Evolutionary conservation across 148 eudicot species (phyloP).

Genomic region (Chenopodium quinoa): DNA sequence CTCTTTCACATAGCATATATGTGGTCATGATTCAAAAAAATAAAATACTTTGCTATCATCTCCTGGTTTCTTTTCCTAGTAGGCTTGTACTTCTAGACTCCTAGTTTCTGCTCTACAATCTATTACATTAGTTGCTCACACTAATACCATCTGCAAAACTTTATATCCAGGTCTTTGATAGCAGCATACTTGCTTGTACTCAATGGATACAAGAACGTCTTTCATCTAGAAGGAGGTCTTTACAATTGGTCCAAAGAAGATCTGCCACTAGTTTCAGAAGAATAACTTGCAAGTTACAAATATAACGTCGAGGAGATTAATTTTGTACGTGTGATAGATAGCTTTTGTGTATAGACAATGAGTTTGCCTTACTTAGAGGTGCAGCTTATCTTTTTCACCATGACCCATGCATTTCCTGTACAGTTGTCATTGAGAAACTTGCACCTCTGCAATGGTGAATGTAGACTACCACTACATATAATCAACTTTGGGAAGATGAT

Average conservation of each 20-base stretch:
- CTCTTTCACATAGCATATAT: not conserved
- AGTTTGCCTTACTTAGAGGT: constrained; percentile 21
- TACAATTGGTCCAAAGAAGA: constrained; percentile 80
- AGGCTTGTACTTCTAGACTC: not conserved
- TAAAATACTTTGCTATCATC: not conserved
- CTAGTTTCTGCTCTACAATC: not conserved
- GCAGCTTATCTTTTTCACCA: constrained; percentile 5
- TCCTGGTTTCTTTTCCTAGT: constrained; percentile 3
- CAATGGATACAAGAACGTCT: constrained; percentile 82
- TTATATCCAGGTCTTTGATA: constrained; percentile 75
- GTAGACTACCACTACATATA: not conserved
- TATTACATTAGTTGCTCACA: not conserved
- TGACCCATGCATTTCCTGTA: constrained; percentile 22
- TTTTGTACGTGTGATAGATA: constrained; percentile 31
- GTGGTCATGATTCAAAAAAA: not conserved
- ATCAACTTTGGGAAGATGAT: not conserved
- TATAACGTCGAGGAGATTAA: constrained; percentile 15
- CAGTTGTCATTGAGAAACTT: constrained; percentile 20
- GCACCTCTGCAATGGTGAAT: constrained; percentile 11
- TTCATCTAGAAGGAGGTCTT: constrained; percentile 91
- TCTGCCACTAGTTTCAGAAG: constrained; percentile 63
- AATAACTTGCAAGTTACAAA: constrained; percentile 22
- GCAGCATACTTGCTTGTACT: constrained; percentile 97
- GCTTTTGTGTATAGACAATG: constrained; percentile 25
- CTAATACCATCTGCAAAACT: not conserved